Conservation (phyloP, 2,329 filamentous ascomycete species). For the Xylaria sp. region DNA sequence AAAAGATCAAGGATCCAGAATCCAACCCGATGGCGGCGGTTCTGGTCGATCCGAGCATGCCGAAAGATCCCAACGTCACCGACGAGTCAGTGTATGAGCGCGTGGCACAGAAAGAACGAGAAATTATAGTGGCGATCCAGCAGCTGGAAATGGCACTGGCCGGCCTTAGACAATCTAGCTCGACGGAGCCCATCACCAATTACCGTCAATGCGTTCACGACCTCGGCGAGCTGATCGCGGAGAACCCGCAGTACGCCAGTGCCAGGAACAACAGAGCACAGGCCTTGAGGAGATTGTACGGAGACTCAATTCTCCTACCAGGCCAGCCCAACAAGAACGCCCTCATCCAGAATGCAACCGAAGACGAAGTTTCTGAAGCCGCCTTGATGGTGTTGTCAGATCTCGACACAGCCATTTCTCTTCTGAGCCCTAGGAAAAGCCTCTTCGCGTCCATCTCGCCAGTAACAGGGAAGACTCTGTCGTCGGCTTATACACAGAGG, state of each 20-base stretch:
- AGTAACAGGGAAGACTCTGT: slow-evolving; percentile 59
- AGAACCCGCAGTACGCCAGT: slow-evolving; percentile 62
- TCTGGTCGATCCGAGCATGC: slow-evolving; percentile 49
- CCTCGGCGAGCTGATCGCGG: slow-evolving; percentile 51
- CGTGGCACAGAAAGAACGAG: slow-evolving; percentile 46
- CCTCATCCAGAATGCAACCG: slow-evolving; percentile 37
- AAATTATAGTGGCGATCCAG: slow-evolving; percentile 51
- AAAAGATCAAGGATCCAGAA: slow-evolving; percentile 64
- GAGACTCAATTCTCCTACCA: slow-evolving; percentile 51
- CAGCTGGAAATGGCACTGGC: slow-evolving; percentile 49
- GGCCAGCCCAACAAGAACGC: slow-evolving; percentile 37
- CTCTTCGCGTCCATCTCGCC: slow-evolving; percentile 53
- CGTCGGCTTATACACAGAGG: slow-evolving; percentile 66
- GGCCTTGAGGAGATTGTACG: slow-evolving; percentile 55
- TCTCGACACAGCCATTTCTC: slow-evolving; percentile 51
- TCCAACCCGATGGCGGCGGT: slow-evolving; percentile 50
- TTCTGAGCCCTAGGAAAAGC: slow-evolving; percentile 49
- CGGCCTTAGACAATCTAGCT: slow-evolving; percentile 35
- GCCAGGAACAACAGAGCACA: slow-evolving; percentile 72
- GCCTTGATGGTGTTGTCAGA: slow-evolving; percentile 45
- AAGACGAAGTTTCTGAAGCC: slow-evolving; percentile 36
- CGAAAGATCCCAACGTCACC: slow-evolving; percentile 53
- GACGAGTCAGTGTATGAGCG: slow-evolving; percentile 47
- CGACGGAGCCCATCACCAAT: slow-evolving; percentile 37
- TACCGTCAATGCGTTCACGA: slow-evolving; percentile 45